These are phyloP conservation scores for Blastocystis sp. DNA, from an alignment of 352 stramenopile species.

Conservation along the genomic window DNA sequence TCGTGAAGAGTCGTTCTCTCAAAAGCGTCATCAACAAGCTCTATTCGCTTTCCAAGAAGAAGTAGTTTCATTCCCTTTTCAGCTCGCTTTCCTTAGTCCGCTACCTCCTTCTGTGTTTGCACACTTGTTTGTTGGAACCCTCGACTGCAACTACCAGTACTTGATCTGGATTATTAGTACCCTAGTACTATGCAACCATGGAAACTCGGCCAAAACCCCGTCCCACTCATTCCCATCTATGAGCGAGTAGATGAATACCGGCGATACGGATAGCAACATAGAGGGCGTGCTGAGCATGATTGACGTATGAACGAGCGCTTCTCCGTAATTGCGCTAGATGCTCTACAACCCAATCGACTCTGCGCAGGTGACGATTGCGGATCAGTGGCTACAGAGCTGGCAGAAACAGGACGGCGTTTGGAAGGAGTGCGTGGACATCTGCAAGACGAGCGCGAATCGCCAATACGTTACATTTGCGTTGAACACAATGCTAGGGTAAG, in stretches of 20 bases:
- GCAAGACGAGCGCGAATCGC: not conserved
- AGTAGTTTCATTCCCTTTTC: no score
- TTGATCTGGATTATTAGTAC: conserved; percentile 7
- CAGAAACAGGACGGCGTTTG: not conserved
- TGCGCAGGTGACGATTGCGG: conserved; percentile 19
- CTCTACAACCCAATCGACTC: conserved; percentile 45
- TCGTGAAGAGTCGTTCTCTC: not conserved
- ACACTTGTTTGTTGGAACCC: no score
- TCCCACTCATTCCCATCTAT: no score
- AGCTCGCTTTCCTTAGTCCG: conserved; percentile 11
- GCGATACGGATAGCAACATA: not conserved
- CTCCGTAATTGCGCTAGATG: conserved; percentile 12
- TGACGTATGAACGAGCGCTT: not conserved
- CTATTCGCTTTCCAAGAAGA: no score
- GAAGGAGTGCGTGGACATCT: conserved; percentile 5
- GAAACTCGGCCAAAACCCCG: no score
- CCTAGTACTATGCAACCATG: no score
- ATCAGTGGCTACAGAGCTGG: conserved; percentile 65
- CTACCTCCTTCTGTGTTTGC: no score
- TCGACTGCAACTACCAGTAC: not conserved
- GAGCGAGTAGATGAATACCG: not conserved
- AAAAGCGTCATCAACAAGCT: conserved; percentile 2
- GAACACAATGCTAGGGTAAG: conserved; percentile 49
- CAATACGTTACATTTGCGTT: conserved; percentile 28
- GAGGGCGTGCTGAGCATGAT: conserved; percentile 19